These are phyloP conservation scores for Aspergillus egyptiacus DNA, from an alignment of 495 filamentous ascomycete species.

Conservation along the genomic window DNA sequence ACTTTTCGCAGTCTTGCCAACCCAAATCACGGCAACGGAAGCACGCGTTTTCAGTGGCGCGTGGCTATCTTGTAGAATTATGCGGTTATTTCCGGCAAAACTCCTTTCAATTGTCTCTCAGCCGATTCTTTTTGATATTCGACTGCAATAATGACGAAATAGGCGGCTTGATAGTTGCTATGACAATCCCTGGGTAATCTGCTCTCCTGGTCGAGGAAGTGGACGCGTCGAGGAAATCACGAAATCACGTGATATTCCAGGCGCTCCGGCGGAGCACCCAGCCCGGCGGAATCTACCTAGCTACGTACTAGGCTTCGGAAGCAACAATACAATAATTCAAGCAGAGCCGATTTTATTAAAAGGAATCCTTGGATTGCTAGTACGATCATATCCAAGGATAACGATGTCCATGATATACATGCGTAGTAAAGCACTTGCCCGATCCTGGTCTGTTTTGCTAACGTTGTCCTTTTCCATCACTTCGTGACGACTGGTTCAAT, in stretches of 20 bases:
- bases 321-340: not conserved
- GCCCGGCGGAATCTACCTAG: not conserved
- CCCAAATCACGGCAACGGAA: not conserved
- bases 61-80: not conserved
- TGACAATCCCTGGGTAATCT: constrained; percentile 21
- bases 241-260: constrained; percentile 35
- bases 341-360: not conserved
- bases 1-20: not conserved
- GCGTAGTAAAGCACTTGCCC: not conserved
- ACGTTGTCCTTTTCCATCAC: not conserved
- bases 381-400: constrained; percentile 8
- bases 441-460: not conserved
- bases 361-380: constrained; percentile 1
- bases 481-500: not conserved
- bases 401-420: constrained; percentile 13
- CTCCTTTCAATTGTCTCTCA: not conserved
- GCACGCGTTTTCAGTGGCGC: constrained; percentile 3
- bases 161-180: constrained; percentile 12
- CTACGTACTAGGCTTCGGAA: not conserved
- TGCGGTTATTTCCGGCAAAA: not conserved
- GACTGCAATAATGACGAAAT: not conserved
- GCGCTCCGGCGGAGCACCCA: constrained; percentile 8
- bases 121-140: not conserved
- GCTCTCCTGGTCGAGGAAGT: constrained; percentile 9
- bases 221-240: constrained; percentile 39